phyloP scores from a whole-genome alignment of 2,329 filamentous ascomycete genomes.

The Cadophora sp. region DNA sequence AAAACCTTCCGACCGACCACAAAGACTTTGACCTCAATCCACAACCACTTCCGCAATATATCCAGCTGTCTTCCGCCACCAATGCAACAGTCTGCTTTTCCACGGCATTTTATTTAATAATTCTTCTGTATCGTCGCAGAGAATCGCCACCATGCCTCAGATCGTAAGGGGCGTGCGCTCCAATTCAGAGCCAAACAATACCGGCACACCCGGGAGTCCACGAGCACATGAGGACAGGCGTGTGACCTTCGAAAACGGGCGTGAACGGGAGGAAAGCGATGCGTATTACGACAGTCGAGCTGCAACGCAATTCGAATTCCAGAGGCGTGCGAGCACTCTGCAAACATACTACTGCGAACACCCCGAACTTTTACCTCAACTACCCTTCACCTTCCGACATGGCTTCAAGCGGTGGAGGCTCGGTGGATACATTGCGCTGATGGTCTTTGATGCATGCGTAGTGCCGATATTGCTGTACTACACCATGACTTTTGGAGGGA shows the following conservation, averaged over 20 bases:
- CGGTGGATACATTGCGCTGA: slow-evolving; percentile 47
- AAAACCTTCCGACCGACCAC: slow-evolving; percentile 3
- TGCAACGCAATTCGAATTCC: slow-evolving; percentile 35
- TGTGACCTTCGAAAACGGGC: slow-evolving; percentile 34
- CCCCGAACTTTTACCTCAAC: slow-evolving; percentile 37
- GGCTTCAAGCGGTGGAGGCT: slow-evolving; percentile 39
- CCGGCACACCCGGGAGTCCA: slow-evolving; percentile 12
- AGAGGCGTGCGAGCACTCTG: slow-evolving; percentile 34
- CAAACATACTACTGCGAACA: slow-evolving; percentile 38
- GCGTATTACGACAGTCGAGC: slow-evolving; percentile 38
- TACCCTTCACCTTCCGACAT: slow-evolving; percentile 40
- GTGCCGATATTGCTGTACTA: slow-evolving; percentile 62
- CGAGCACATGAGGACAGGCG: slow-evolving; percentile 21
- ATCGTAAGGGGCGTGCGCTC: slow-evolving; percentile 15
- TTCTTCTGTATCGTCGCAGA: background rate
- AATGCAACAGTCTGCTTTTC: background rate
- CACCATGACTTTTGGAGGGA: slow-evolving; percentile 51
- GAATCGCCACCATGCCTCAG: slow-evolving; percentile 7
- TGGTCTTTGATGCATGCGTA: slow-evolving; percentile 55
- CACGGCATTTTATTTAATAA: background rate
- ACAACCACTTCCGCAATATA: background rate
- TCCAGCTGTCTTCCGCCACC: background rate
- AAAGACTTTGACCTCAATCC: background rate
- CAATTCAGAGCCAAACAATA: slow-evolving; percentile 14
- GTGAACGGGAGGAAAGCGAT: slow-evolving; percentile 32